Conservation (phyloP, 306 rosid species). For the Dicorynia guianensis region DNA sequence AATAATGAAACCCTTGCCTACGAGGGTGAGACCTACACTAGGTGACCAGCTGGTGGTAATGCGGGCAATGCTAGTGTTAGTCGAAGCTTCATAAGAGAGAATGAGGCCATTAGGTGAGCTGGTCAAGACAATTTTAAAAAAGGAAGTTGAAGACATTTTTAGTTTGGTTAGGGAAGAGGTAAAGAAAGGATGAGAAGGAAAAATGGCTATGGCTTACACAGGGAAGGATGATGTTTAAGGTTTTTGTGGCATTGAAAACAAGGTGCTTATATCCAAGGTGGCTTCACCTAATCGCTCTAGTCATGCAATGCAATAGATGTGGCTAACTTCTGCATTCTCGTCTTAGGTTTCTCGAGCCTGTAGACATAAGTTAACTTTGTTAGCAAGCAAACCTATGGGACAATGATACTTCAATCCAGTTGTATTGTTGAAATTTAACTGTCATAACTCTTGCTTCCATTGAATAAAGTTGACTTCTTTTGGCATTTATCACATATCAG, state of each 20-base stretch:
- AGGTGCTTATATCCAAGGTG: conserved; percentile 29
- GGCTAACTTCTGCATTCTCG: neutral
- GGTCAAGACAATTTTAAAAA: conserved; percentile 62
- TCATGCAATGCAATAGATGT: neutral
- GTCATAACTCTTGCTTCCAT: too few relatives aligned
- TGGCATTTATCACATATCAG: too few relatives aligned
- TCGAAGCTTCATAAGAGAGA: conserved; percentile 56
- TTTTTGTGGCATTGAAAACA: conserved; percentile 51
- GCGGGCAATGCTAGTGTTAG: conserved; percentile 40
- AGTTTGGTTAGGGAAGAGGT: neutral
- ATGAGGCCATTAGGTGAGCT: conserved; percentile 70
- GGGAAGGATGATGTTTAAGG: neutral
- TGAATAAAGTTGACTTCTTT: too few relatives aligned
- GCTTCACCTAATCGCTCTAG: neutral
- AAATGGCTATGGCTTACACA: conserved; percentile 34
- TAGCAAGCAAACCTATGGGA: too few relatives aligned
- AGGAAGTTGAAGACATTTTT: too few relatives aligned
- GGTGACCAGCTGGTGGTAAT: conserved; percentile 64
- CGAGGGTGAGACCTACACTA: conserved; percentile 50
- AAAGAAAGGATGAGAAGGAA: neutral
- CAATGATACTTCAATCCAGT: too few relatives aligned
- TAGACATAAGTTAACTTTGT: neutral
- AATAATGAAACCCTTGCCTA: conserved; percentile 47
- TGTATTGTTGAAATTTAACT: too few relatives aligned
- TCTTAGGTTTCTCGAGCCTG: neutral